These are phyloP conservation scores for Malus domestica DNA, from an alignment of 306 rosid species.

Conservation along the genomic window ASM211411v1 NC_041793.1:816501-817000, in stretches of 20 bases:
- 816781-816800: slow-evolving; percentile 98
- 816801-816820: slow-evolving; percentile 87
- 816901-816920: neutral
- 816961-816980: neutral
- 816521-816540: neutral
- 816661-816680: slow-evolving; percentile 94
- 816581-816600: neutral
- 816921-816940: neutral
- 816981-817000: neutral
- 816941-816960: neutral
- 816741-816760: slow-evolving; percentile 2
- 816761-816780: slow-evolving; percentile 78
- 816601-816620: neutral
- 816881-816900: slow-evolving; percentile 91
- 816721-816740: neutral
- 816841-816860: slow-evolving; percentile 86
- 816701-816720: neutral
- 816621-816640: slow-evolving; percentile 84
- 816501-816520: neutral
- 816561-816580: neutral
- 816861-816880: slow-evolving; percentile 91
- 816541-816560: neutral
- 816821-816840: slow-evolving; percentile 79
- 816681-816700: slow-evolving; percentile 40
- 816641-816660: slow-evolving; percentile 88